Conservation (phyloP, 2,329 filamentous ascomycete species). For the Fusarium caatingaense region DNA sequence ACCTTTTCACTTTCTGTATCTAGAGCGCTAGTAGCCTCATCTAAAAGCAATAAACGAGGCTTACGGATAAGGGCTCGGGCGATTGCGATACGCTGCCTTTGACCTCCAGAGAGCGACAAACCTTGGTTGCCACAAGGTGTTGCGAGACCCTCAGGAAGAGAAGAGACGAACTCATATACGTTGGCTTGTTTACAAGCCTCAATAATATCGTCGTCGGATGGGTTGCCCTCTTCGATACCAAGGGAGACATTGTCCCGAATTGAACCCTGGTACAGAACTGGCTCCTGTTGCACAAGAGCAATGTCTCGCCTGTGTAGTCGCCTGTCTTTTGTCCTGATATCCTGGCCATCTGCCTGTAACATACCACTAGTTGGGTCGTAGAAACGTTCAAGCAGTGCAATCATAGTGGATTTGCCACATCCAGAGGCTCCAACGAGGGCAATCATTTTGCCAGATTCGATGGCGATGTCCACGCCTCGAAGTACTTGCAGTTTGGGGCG, state of each 20-base stretch:
- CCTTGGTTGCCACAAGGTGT: slow-evolving; percentile 75
- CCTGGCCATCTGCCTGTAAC: slow-evolving; percentile 46
- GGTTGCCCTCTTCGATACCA: slow-evolving; percentile 52
- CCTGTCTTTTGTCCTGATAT: slow-evolving; percentile 48
- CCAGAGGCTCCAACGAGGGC: slow-evolving; percentile 69
- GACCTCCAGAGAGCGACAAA: slow-evolving; percentile 76
- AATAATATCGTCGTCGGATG: slow-evolving; percentile 55
- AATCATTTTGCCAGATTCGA: slow-evolving; percentile 60
- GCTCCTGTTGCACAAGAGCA: slow-evolving; percentile 57
- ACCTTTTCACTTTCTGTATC: slow-evolving; percentile 75
- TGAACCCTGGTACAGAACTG: slow-evolving; percentile 60
- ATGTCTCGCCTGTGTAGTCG: slow-evolving; percentile 51
- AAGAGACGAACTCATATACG: slow-evolving; percentile 66
- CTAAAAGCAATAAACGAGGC: slow-evolving; percentile 74
- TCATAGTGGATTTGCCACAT: slow-evolving; percentile 70
- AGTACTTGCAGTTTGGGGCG: slow-evolving; percentile 52
- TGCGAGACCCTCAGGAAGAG: slow-evolving; percentile 68
- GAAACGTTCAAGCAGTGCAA: slow-evolving; percentile 62
- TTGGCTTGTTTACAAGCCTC: slow-evolving; percentile 66
- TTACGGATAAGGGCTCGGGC: slow-evolving; percentile 76
- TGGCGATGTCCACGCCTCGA: slow-evolving; percentile 54
- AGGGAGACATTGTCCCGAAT: slow-evolving; percentile 67
- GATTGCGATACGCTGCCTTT: slow-evolving; percentile 78
- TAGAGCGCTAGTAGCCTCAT: slow-evolving; percentile 75
- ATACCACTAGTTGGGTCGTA: slow-evolving; percentile 52